These are phyloP conservation scores for Gracilariopsis chorda DNA, from an alignment of 23 red algal genomes.

Conservation along the genomic window DNA sequence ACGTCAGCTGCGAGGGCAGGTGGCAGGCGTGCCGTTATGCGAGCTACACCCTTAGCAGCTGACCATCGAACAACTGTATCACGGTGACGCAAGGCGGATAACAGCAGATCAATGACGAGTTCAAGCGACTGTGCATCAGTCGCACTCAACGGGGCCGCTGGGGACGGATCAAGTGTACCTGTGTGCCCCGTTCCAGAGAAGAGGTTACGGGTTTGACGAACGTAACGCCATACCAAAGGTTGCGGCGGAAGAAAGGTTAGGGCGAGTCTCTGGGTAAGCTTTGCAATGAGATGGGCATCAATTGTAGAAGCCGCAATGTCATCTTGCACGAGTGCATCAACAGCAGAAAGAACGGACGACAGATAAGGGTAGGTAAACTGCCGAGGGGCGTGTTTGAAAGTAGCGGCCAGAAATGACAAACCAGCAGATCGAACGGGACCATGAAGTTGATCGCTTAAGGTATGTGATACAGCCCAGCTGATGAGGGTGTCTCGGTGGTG, in stretches of 20 bases:
- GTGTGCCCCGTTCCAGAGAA: conserved; percentile 15
- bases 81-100: conserved; percentile 40
- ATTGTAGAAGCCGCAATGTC: neutral
- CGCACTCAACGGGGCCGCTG: neutral
- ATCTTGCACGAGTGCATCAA: neutral
- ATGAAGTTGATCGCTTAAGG: neutral
- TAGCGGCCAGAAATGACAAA: conserved; percentile 42
- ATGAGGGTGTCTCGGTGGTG: conserved; percentile 1
- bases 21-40: conserved; percentile 69
- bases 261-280: conserved; percentile 38
- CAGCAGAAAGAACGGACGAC: neutral
- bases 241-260: conserved; percentile 31
- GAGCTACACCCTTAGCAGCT: conserved; percentile 78
- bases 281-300: conserved; percentile 37
- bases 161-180: neutral
- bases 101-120: conserved; percentile 54
- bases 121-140: conserved; percentile 32
- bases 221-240: conserved; percentile 30
- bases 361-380: conserved; percentile 4
- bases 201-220: neutral
- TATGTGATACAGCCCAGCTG: neutral
- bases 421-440: neutral
- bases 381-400: conserved; percentile 63
- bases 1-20: conserved; percentile 28
- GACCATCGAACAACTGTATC: conserved; percentile 93